phyloP scores from a whole-genome alignment of 257 asterid genomes.

The Solanum raphanifolium region DNA sequence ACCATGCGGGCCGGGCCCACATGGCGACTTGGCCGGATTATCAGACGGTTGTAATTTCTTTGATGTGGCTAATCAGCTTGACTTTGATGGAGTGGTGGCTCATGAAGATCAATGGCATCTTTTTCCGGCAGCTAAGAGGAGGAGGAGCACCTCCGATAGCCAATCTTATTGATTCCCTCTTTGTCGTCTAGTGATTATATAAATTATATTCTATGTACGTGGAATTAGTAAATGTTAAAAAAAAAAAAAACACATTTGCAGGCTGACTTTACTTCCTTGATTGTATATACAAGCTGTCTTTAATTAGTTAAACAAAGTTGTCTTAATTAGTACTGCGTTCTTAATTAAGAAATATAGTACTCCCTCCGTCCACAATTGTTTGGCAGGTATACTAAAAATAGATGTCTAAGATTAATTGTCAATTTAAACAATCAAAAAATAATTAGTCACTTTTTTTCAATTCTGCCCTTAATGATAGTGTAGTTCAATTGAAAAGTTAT shows the following conservation, averaged over 20 bases:
- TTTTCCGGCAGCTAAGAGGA: conserved; percentile 31
- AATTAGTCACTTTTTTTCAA: too few species aligned
- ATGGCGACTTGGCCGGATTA: conserved; percentile 10
- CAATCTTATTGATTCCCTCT: conserved; percentile 34
- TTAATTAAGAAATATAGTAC: neutral
- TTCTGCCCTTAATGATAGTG: too few species aligned
- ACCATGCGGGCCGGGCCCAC: conserved; percentile 16
- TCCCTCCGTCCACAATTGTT: too few species aligned
- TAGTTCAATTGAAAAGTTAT: too few species aligned
- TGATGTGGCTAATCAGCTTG: conserved; percentile 38
- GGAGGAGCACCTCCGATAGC: conserved; percentile 50
- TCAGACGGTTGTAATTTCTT: conserved; percentile 39
- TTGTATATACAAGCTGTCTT: conserved; percentile 20
- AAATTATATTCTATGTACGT: neutral
- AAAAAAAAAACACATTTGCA: neutral
- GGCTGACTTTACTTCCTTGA: conserved; percentile 7
- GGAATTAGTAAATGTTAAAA: neutral
- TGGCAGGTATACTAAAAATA: too few species aligned
- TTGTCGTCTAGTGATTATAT: conserved; percentile 30
- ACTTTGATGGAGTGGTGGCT: conserved; percentile 29
- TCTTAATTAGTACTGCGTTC: neutral
- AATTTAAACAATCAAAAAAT: too few species aligned
- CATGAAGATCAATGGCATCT: conserved; percentile 32
- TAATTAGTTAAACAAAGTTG: neutral
- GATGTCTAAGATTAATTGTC: too few species aligned